phyloP scores from a whole-genome alignment of 352 stramenopile genomes.

The Phytophthora europaea region DNA sequence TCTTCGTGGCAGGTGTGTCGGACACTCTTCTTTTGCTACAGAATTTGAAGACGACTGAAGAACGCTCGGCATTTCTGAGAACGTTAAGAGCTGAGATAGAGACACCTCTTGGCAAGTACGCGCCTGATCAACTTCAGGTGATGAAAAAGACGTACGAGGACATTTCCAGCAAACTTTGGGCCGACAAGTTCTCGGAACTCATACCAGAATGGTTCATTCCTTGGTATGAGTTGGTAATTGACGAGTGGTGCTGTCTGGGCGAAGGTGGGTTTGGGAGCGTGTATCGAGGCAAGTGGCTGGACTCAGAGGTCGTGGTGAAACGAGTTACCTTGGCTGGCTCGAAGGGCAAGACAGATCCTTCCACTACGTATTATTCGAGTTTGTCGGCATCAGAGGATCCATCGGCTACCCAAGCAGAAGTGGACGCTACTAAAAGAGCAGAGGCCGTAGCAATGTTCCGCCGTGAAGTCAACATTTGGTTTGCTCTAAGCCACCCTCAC shows the following conservation, averaged over 20 bases:
- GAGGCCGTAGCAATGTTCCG: neutral
- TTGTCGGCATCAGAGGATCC: neutral
- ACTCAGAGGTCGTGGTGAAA: neutral
- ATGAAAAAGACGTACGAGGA: neutral
- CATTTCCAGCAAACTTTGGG: neutral
- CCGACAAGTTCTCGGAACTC: neutral
- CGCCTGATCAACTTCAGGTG: neutral
- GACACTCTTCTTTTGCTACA: neutral
- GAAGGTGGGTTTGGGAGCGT: constrained; percentile 1
- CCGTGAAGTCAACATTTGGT: neutral
- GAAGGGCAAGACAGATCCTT: neutral
- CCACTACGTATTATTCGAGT: neutral
- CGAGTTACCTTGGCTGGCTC: neutral
- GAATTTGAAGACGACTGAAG: neutral
- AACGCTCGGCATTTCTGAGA: neutral
- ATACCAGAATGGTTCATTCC: neutral
- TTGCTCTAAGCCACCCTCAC: neutral
- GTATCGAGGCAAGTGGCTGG: neutral
- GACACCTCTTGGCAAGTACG: neutral
- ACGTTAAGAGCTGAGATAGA: neutral
- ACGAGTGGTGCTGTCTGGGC: neutral
- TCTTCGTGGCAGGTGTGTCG: neutral
- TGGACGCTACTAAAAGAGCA: neutral
- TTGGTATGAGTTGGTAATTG: neutral
- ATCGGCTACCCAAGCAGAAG: neutral